phyloP scores from a whole-genome alignment of 2,329 filamentous ascomycete species.

The Zarea fungicola region DNA sequence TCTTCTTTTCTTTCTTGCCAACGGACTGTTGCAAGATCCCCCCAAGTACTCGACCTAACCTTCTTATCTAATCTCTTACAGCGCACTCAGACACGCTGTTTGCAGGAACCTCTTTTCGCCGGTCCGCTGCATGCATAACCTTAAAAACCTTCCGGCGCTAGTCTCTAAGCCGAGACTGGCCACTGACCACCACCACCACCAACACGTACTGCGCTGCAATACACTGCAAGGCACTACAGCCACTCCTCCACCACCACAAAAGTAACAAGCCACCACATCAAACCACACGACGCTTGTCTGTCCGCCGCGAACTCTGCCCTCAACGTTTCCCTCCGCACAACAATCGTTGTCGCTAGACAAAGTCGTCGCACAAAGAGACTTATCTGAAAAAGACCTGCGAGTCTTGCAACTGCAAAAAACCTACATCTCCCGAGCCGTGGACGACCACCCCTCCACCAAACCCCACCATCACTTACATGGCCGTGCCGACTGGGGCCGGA shows the following conservation, averaged over 20 bases:
- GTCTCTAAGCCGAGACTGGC: slow-evolving; percentile 9
- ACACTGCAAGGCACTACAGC: background rate
- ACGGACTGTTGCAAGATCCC: too few relatives aligned
- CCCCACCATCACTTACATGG: slow-evolving; percentile 25
- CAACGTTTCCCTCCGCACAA: too few relatives aligned
- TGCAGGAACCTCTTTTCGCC: background rate
- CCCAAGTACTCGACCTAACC: too few relatives aligned
- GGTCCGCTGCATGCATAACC: background rate
- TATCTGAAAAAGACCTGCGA: background rate
- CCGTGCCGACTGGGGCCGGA: slow-evolving; percentile 22
- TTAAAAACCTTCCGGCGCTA: background rate
- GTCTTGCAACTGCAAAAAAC: background rate
- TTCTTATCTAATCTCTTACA: background rate
- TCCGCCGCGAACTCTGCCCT: background rate
- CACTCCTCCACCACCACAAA: slow-evolving; percentile 1
- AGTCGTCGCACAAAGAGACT: too few relatives aligned
- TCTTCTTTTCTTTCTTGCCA: background rate
- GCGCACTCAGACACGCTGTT: background rate
- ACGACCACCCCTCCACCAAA: slow-evolving; percentile 1
- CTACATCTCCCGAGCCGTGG: background rate
- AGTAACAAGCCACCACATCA: background rate
- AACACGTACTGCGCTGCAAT: background rate
- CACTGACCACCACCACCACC: background rate
- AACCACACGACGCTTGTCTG: background rate
- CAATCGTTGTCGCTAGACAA: too few relatives aligned